Conservation (phyloP, 2,329 filamentous ascomycete species). For the Botrytis aclada region DNA sequence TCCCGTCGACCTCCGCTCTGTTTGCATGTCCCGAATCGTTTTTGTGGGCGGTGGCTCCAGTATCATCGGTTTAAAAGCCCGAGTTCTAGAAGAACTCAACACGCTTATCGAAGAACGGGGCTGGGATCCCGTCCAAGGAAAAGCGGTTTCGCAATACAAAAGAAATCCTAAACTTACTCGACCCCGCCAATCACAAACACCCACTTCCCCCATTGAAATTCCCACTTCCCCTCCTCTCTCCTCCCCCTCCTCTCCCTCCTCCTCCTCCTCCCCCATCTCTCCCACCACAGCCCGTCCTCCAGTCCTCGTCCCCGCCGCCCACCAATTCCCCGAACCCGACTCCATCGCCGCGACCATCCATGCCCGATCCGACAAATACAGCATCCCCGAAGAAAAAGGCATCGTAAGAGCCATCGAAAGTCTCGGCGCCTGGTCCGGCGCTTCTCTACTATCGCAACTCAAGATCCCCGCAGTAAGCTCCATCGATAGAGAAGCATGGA, state of each 20-base stretch:
- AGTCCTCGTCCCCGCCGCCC: conserved; percentile 21
- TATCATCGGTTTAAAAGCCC: conserved; percentile 74
- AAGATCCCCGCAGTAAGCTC: conserved; percentile 66
- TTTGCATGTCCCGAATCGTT: conserved; percentile 85
- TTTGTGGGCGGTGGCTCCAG: conserved; percentile 79
- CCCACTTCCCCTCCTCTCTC: background rate
- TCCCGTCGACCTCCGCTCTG: conserved; percentile 75
- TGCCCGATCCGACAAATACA: conserved; percentile 43
- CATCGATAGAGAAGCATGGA: conserved; percentile 69
- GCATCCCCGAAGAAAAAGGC: conserved; percentile 49
- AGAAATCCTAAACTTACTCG: conserved; percentile 7
- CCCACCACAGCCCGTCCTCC: conserved; percentile 2
- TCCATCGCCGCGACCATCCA: conserved; percentile 57
- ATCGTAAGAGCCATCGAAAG: conserved; percentile 64
- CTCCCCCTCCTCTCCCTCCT: background rate
- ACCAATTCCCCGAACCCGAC: conserved; percentile 49
- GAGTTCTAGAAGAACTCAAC: conserved; percentile 73
- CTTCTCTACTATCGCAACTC: conserved; percentile 65
- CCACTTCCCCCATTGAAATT: background rate
- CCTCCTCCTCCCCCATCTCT: background rate
- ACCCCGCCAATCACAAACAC: background rate
- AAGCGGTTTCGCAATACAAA: conserved; percentile 17
- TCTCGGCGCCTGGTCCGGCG: conserved; percentile 71
- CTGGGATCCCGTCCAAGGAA: conserved; percentile 66
- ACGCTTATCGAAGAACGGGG: conserved; percentile 63